phyloP scores from a whole-genome alignment of 2,329 filamentous ascomycete genomes.

The Aspergillus chevalieri region DNA sequence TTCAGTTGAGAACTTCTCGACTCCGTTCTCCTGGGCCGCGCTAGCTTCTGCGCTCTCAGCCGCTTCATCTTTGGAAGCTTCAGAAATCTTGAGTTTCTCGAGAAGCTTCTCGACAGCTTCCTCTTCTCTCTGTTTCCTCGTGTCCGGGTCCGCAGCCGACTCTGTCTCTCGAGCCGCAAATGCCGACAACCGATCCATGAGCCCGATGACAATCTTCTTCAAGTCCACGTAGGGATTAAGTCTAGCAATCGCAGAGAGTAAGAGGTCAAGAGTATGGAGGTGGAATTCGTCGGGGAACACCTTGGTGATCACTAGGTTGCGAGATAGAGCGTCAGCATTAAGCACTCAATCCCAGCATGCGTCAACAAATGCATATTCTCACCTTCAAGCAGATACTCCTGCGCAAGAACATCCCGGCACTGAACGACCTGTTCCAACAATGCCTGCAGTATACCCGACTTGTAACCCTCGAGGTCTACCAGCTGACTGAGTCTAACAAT shows the following conservation, averaged over 20 bases:
- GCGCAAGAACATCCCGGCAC: constrained; percentile 90
- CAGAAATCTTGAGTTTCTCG: constrained; percentile 65
- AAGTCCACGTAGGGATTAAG: constrained; percentile 96
- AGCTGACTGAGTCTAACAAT: constrained; percentile 90
- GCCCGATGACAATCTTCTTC: constrained; percentile 93
- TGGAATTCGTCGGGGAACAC: constrained; percentile 99
- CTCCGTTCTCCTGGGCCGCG: constrained; percentile 30
- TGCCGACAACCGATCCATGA: constrained; percentile 93
- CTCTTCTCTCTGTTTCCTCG: constrained; percentile 72
- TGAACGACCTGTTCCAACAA: constrained; percentile 95
- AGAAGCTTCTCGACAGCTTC: constrained; percentile 74
- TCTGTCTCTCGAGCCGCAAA: constrained; percentile 89
- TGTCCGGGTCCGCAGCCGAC: constrained; percentile 61
- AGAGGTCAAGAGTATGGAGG: constrained; percentile 90
- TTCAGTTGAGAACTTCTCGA: constrained; percentile 28
- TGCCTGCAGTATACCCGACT: constrained; percentile 78
- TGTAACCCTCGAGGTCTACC: constrained; percentile 92
- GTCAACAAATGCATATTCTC: constrained; percentile 8
- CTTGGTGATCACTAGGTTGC: constrained; percentile 74
- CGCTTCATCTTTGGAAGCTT: constrained; percentile 45
- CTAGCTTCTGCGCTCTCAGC: constrained; percentile 30
- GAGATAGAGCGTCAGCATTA: constrained; percentile 16
- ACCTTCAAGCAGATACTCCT: constrained; percentile 91
- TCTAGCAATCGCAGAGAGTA: constrained; percentile 85
- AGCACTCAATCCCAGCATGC: not conserved